These are phyloP conservation scores for Plasmodium falciparum DNA, from an alignment of 169 alveolate species.

Conservation along the genomic window DNA sequence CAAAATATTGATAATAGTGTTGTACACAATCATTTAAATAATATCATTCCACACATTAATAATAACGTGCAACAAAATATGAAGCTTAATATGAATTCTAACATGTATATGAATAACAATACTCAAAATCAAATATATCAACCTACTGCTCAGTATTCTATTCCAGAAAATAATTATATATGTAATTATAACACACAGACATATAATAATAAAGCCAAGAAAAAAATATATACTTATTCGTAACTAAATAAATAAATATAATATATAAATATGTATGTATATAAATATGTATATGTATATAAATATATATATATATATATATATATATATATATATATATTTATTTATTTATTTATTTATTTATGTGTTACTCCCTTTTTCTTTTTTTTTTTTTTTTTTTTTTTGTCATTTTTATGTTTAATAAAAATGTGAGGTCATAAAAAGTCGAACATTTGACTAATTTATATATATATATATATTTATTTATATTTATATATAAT, in stretches of 20 bases:
- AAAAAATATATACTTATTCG: constrained; percentile 14
- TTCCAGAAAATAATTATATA: constrained; percentile 33
- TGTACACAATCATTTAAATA: constrained; percentile 37
- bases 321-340: not conserved
- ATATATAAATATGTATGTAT: too few relatives aligned
- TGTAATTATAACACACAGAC: constrained; percentile 41
- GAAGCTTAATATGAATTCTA: constrained; percentile 29
- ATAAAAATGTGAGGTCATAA: too few relatives aligned
- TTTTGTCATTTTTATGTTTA: too few relatives aligned
- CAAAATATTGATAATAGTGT: constrained; percentile 59
- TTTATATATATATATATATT: not conserved
- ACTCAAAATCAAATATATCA: constrained; percentile 5
- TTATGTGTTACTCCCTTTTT: not conserved
- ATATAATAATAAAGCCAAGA: constrained; percentile 34
- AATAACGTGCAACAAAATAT: constrained; percentile 22
- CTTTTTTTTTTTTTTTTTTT: constrained; percentile 14
- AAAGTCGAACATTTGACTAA: not conserved
- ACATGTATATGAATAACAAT: constrained; percentile 30
- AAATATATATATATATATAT: not conserved
- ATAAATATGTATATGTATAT: too few relatives aligned
- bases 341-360: not conserved
- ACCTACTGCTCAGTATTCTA: constrained; percentile 15
- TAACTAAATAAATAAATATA: not conserved
- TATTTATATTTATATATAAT: not conserved
- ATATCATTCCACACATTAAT: constrained; percentile 24